Evolutionary conservation across 2,329 filamentous ascomycete genomes (phyloP).

Genomic region (Exophiala bonariae): DNA sequence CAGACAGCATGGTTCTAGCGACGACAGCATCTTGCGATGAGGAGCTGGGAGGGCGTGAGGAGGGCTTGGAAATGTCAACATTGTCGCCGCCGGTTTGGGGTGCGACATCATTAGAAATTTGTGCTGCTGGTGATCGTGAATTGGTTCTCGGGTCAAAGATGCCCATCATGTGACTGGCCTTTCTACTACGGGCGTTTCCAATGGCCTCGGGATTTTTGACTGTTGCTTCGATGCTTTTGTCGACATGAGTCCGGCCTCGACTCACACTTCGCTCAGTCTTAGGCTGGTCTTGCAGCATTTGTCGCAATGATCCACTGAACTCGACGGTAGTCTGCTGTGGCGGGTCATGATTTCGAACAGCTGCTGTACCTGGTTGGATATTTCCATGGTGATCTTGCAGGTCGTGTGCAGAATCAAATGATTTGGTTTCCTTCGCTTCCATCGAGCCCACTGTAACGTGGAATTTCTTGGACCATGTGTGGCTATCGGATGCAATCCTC

Average conservation of each 20-base stretch:
- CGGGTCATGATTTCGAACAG: conserved; percentile 26
- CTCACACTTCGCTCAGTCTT: conserved; percentile 39
- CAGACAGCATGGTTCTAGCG: conserved; percentile 1
- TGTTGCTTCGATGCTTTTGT: conserved; percentile 65
- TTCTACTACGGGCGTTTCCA: conserved; percentile 60
- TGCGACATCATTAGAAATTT: conserved; percentile 3
- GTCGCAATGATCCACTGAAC: conserved; percentile 27
- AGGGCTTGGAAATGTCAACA: conserved; percentile 6
- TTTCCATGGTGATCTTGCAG: conserved; percentile 8
- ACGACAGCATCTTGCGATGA: conserved; percentile 7
- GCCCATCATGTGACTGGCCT: conserved; percentile 65
- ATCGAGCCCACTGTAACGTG: conserved; percentile 18
- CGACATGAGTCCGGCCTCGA: conserved; percentile 50
- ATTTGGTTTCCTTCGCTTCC: conserved; percentile 6
- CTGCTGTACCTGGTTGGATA: conserved; percentile 20
- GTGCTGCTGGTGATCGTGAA: conserved; percentile 6
- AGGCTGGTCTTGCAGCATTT: conserved; percentile 27
- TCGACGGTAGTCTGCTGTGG: conserved; percentile 20
- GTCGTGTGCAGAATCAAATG: conserved; percentile 5
- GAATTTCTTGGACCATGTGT: conserved; percentile 25
- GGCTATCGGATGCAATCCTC: conserved; percentile 24
- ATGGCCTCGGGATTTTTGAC: conserved; percentile 57
- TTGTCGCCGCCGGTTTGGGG: conserved; percentile 1
- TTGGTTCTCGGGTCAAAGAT: conserved; percentile 52
- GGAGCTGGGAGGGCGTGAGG: conserved; percentile 15